Conservation (phyloP, 2,329 filamentous ascomycete genomes). For the Alternaria rosae region DNA sequence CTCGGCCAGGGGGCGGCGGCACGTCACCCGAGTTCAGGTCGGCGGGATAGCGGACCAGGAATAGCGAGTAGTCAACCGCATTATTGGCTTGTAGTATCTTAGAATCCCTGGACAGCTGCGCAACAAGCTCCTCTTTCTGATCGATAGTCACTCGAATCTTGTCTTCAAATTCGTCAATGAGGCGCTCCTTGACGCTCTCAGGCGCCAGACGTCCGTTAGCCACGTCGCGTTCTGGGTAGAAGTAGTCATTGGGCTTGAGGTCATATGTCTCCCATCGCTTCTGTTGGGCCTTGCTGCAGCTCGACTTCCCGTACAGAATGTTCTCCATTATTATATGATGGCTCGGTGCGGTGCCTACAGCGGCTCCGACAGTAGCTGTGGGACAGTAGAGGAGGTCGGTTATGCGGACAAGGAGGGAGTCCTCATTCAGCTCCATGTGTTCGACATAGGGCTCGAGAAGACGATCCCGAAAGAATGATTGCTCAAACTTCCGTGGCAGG, state of each 20-base stretch:
- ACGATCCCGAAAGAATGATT: slow-evolving; percentile 73
- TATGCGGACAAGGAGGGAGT: slow-evolving; percentile 73
- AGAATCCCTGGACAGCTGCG: slow-evolving; percentile 67
- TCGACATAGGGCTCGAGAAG: slow-evolving; percentile 69
- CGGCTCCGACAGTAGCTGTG: slow-evolving; percentile 64
- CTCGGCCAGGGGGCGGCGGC: slow-evolving; percentile 43
- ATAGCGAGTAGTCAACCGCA: slow-evolving; percentile 78
- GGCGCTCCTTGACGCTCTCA: slow-evolving; percentile 69
- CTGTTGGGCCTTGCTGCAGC: slow-evolving; percentile 50
- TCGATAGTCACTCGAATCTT: slow-evolving; percentile 65
- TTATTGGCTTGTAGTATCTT: slow-evolving; percentile 67
- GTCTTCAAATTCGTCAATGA: slow-evolving; percentile 73
- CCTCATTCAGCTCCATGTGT: slow-evolving; percentile 67
- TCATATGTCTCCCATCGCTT: slow-evolving; percentile 75
- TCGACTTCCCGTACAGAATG: slow-evolving; percentile 66
- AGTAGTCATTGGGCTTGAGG: slow-evolving; percentile 76
- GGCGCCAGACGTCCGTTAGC: slow-evolving; percentile 69
- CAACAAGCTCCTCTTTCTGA: slow-evolving; percentile 64
- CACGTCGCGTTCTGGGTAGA: slow-evolving; percentile 77
- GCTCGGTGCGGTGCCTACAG: slow-evolving; percentile 68
- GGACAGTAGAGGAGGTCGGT: slow-evolving; percentile 71
- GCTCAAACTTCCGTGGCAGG: slow-evolving; percentile 72
- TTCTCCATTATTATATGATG: slow-evolving; percentile 85
- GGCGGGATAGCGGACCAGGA: slow-evolving; percentile 67
- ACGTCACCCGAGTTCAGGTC: slow-evolving; percentile 43